phyloP scores from a whole-genome alignment of 169 alveolate genomes.

The Cryptosporidium bovis region DNA sequence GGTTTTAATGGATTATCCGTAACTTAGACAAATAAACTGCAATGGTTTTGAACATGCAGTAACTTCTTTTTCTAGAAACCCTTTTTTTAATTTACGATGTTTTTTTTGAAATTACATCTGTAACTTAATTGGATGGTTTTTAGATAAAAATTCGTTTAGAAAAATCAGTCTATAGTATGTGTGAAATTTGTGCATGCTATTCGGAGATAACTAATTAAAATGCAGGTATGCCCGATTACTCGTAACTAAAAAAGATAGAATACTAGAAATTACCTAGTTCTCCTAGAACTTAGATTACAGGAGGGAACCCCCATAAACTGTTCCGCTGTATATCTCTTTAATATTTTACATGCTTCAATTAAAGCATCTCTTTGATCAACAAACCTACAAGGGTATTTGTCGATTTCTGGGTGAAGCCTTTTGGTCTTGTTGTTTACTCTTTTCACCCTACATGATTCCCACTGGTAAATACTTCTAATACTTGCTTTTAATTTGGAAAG shows the following conservation, averaged over 20 bases:
- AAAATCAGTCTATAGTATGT: too few species aligned
- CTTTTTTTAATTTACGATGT: too few species aligned
- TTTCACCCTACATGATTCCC: conserved; percentile 69
- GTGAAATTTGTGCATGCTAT: too few species aligned
- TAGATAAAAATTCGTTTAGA: too few species aligned
- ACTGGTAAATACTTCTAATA: conserved; percentile 32
- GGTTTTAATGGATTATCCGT: background rate
- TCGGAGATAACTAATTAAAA: too few species aligned
- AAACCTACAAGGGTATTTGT: conserved; percentile 64
- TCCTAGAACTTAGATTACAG: conserved; percentile 29
- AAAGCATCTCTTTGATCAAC: conserved; percentile 60
- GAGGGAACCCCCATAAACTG: conserved; percentile 75
- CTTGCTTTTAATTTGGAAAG: conserved; percentile 10
- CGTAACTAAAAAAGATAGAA: too few species aligned
- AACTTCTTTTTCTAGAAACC: too few species aligned
- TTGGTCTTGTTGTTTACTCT: conserved; percentile 45
- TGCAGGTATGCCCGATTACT: too few species aligned
- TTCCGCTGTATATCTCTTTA: conserved; percentile 54
- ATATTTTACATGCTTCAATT: conserved; percentile 52
- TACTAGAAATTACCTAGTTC: background rate
- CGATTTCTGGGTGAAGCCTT: conserved; percentile 39
- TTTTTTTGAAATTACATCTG: too few species aligned
- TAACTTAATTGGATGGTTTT: too few species aligned
- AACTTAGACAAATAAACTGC: background rate
- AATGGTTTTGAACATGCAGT: too few species aligned